Evolutionary conservation across 225 moss, liverwort and hornwort species (phyloP), one percentile per base, ranked within the genome.

Genomic region (Physcomitrium patens): DNA sequence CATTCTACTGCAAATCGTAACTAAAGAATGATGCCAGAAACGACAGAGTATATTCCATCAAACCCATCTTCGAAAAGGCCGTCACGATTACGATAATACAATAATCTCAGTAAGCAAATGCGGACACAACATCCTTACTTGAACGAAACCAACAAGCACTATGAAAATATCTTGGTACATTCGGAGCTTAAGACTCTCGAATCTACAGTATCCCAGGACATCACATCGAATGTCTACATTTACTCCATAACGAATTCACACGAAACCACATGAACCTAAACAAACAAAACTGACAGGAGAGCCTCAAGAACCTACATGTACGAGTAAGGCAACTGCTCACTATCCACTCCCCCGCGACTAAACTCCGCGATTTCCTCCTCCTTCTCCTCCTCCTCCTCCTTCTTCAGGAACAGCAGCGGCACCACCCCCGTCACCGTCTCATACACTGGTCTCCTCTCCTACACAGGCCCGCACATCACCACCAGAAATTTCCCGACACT

Each of bases 41-140:
- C 43, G 57, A 50, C 37, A 57, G 14, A 63, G 13, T 55, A 65
- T 54, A 52, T 19, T 27, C 50, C 72, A 26, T 13, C 69, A 80
- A 68, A 77, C 60, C 64, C 63, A 75, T 62, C 67, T 37, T 31
- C 75, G 20, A n/a, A 31, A 28, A 67, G 63, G 68, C 61, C 78
- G 56, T 64, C 20, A 37, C 4, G 31, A 7, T 37, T 9, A 6
- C 45, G 58, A 13, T 71, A 65, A 58, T 63, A 37, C 73, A 18
- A 24, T 13, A 59, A 47, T 53, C 46, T 8, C 24, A 44, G 16
- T 18, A 68, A 58, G 31, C 44, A 12, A 49, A 5, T 12, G 15
- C 3, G 10, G 12, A 12, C 12, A 12, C 49, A 15, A 62, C 50
- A 8, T 44, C 45, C 24, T 12, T 3, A 12, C 15, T 65, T 58